Percentiles rank a stretch among this genome's conserved stretches.
Evolutionary conservation across 345 rosid species (phyloP).

Genomic region (Conringia planisiliqua): DNA sequence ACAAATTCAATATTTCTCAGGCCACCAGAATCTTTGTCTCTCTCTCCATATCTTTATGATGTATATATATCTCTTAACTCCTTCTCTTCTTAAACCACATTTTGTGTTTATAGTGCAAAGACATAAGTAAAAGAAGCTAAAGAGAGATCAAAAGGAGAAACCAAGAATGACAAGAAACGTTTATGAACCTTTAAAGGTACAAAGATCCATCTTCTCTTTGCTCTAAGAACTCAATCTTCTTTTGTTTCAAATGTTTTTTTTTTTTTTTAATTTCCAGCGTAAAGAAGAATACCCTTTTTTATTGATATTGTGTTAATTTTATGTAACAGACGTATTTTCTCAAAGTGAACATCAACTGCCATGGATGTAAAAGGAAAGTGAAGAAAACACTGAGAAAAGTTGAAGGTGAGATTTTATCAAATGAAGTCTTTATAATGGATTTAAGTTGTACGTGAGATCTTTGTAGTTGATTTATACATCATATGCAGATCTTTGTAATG

Average conservation of each 20-base stretch:
- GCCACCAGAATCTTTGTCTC: slow-evolving; percentile 31
- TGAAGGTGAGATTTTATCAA: slow-evolving; percentile 43
- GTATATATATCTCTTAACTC: background rate
- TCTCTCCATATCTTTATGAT: slow-evolving; percentile 27
- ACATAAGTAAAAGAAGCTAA: slow-evolving; percentile 8
- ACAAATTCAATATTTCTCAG: slow-evolving; percentile 26
- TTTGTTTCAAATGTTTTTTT: background rate
- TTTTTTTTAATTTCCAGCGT: background rate
- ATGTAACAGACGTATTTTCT: slow-evolving; percentile 53
- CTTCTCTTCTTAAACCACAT: slow-evolving; percentile 16
- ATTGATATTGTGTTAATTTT: background rate
- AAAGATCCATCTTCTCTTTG: background rate
- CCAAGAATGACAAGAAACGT: slow-evolving; percentile 41
- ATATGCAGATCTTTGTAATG: background rate
- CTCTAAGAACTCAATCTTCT: slow-evolving; percentile 23
- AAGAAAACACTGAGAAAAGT: slow-evolving; percentile 64
- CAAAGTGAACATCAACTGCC: slow-evolving; percentile 66
- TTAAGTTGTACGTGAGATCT: no score
- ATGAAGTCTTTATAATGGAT: no score
- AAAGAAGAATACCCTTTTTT: no score
- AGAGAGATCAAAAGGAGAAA: slow-evolving; percentile 6
- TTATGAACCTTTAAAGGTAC: slow-evolving; percentile 38
- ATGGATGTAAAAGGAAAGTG: slow-evolving; percentile 68
- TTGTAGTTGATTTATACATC: no score
- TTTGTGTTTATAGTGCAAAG: background rate